A percentile compares a stretch with the other conserved stretches of the same genome.
phyloP scores from a whole-genome alignment of 139 green algal species.

The Picochlorum sp. region DNA sequence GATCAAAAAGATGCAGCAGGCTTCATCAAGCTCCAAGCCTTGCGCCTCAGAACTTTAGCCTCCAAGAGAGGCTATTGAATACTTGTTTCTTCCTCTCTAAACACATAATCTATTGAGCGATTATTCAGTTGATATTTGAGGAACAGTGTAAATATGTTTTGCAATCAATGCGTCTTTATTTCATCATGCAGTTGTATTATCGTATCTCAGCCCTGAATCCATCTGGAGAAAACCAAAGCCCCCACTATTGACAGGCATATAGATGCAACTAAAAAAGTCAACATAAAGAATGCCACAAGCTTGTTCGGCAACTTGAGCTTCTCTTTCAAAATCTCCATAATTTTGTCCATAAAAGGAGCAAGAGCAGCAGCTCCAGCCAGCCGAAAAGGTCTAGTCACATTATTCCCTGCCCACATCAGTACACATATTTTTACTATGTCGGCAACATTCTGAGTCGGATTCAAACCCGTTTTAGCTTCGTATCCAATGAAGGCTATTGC shows the following conservation, averaged over 20 bases:
- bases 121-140: not conserved
- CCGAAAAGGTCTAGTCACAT: constrained; percentile 26
- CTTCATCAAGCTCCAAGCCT: constrained; percentile 89
- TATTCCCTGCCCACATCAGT: constrained; percentile 29
- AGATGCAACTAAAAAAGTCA: constrained; percentile 5
- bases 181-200: not conserved
- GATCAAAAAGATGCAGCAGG: constrained; percentile 88
- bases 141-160: too few relatives aligned
- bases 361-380: constrained; percentile 20
- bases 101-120: not conserved
- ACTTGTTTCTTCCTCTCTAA: not conserved
- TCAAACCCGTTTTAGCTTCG: constrained; percentile 21
- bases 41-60: constrained; percentile 70
- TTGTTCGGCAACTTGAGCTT: constrained; percentile 11
- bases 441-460: constrained; percentile 21
- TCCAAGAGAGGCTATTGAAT: not conserved
- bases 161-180: not conserved
- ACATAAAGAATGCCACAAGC: constrained; percentile 8
- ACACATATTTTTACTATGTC: constrained; percentile 31
- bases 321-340: constrained; percentile 19
- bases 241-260: constrained; percentile 16
- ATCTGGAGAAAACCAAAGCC: constrained; percentile 15
- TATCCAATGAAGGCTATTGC: constrained; percentile 19
- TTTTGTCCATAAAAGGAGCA: constrained; percentile 20
- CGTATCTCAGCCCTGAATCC: constrained; percentile 3